These are phyloP conservation scores for Fusarium sp. DNA, from an alignment of 2,329 filamentous ascomycete genomes.

Conservation along the genomic window DNA sequence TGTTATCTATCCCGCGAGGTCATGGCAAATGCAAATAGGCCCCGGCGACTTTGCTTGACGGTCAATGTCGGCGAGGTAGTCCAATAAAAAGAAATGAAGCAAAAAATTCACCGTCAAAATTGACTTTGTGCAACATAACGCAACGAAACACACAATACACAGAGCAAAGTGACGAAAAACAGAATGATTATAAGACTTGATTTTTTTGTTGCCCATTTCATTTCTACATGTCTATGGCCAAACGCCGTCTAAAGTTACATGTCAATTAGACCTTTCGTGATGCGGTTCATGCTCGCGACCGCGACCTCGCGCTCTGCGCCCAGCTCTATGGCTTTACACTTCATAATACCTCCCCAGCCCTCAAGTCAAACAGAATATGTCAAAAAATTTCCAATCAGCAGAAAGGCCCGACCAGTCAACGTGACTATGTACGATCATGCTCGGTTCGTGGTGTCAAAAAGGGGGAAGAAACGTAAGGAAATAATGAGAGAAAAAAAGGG, in stretches of 20 bases:
- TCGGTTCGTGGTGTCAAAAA: slow-evolving; percentile 34
- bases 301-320: slow-evolving; percentile 53
- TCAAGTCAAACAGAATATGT: slow-evolving; percentile 47
- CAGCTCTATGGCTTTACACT: slow-evolving; percentile 55
- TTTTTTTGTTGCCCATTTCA: slow-evolving; percentile 48
- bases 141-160: background rate
- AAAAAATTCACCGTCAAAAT: slow-evolving; percentile 32
- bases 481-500: slow-evolving; percentile 42
- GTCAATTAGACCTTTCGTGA: slow-evolving; percentile 56
- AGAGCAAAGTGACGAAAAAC: background rate
- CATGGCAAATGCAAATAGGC: slow-evolving; percentile 29
- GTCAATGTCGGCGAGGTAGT: slow-evolving; percentile 37
- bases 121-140: background rate
- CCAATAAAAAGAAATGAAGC: slow-evolving; percentile 33
- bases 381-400: slow-evolving; percentile 50
- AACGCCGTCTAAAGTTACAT: slow-evolving; percentile 58
- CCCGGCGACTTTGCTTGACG: slow-evolving; percentile 39
- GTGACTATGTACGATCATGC: slow-evolving; percentile 44
- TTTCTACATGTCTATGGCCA: slow-evolving; percentile 56
- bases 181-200: slow-evolving; percentile 20
- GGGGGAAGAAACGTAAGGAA: slow-evolving; percentile 27
- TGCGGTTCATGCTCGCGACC: slow-evolving; percentile 49
- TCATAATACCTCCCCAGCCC: slow-evolving; percentile 42
- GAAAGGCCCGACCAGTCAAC: slow-evolving; percentile 39
- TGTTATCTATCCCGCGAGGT: slow-evolving; percentile 25